These are phyloP conservation scores for Agrostemma githago DNA, from an alignment of 148 eudicot species.

Conservation along the genomic window DNA sequence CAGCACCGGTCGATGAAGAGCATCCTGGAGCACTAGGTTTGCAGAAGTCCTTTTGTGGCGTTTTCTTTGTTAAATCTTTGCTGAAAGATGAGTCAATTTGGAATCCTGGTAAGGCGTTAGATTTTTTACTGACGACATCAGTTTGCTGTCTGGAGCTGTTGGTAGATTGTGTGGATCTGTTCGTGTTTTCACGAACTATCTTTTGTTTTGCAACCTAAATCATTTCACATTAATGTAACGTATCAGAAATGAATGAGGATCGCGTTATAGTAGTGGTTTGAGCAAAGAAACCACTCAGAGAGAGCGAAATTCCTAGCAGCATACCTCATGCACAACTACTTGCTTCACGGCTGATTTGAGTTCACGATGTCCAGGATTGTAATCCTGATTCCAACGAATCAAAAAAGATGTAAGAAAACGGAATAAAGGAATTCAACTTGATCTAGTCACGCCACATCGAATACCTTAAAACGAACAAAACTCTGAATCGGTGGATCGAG, in stretches of 20 bases:
- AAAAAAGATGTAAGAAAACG: conserved; percentile 7
- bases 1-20: conserved; percentile 29
- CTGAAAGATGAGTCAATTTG: conserved; percentile 25
- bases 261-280: neutral
- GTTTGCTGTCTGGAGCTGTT: conserved; percentile 27
- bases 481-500: conserved; percentile 78
- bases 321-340: conserved; percentile 86
- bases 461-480: conserved; percentile 65
- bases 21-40: conserved; percentile 19
- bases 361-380: conserved; percentile 50
- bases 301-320: conserved; percentile 6
- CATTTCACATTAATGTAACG: conserved; percentile 4
- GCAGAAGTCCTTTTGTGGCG: conserved; percentile 19
- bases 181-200: conserved; percentile 58
- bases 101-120: conserved; percentile 23
- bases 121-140: conserved; percentile 19
- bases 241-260: conserved; percentile 6
- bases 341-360: conserved; percentile 79
- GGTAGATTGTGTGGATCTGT: conserved; percentile 29
- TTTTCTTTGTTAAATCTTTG: conserved; percentile 24
- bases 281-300: conserved; percentile 9
- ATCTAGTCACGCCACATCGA: conserved; percentile 1
- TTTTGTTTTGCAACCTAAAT: conserved; percentile 87
- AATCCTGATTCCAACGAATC: conserved; percentile 45
- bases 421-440: conserved; percentile 5